Conservation (phyloP, 2,329 filamentous ascomycete species). For the Dactylellina parvicollis region DNA sequence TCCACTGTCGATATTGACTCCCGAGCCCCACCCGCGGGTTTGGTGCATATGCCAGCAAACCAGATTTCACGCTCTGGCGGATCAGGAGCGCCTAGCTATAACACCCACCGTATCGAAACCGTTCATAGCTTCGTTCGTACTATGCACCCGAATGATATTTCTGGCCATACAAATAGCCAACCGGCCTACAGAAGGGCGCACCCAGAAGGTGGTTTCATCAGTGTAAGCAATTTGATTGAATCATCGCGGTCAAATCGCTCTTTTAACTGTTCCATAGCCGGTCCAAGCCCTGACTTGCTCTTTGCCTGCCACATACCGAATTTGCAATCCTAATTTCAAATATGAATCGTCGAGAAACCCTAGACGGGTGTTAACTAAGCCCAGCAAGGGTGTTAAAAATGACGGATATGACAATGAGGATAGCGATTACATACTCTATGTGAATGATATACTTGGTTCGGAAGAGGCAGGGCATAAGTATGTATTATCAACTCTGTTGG, state of each 20-base stretch:
- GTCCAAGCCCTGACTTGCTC: conserved; percentile 94
- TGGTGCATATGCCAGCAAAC: conserved; percentile 76
- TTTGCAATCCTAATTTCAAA: conserved; percentile 97
- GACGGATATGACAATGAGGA: conserved; percentile 99
- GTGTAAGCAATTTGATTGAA: conserved; percentile 67
- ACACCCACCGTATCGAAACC: conserved; percentile 75
- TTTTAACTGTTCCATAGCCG: conserved; percentile 69
- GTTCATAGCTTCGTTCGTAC: conserved; percentile 81
- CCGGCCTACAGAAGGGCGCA: conserved; percentile 92
- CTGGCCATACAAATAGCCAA: conserved; percentile 84
- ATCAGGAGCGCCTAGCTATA: conserved; percentile 64
- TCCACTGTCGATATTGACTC: conserved; percentile 71
- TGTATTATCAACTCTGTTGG: conserved; percentile 58
- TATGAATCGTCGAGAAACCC: conserved; percentile 98
- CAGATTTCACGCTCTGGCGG: conserved; percentile 68
- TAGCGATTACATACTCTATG: conserved; percentile 98
- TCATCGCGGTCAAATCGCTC: not conserved
- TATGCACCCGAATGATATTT: conserved; percentile 76
- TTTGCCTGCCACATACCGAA: conserved; percentile 92
- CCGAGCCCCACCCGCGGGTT: conserved; percentile 71
- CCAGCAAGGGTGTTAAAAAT: conserved; percentile 97
- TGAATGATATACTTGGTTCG: conserved; percentile 97
- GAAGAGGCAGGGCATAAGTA: conserved; percentile 98
- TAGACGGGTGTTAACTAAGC: conserved; percentile 93
- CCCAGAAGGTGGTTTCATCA: conserved; percentile 97